phyloP scores from a whole-genome alignment of 306 rosid species.

The Cicer arietinum region DNA sequence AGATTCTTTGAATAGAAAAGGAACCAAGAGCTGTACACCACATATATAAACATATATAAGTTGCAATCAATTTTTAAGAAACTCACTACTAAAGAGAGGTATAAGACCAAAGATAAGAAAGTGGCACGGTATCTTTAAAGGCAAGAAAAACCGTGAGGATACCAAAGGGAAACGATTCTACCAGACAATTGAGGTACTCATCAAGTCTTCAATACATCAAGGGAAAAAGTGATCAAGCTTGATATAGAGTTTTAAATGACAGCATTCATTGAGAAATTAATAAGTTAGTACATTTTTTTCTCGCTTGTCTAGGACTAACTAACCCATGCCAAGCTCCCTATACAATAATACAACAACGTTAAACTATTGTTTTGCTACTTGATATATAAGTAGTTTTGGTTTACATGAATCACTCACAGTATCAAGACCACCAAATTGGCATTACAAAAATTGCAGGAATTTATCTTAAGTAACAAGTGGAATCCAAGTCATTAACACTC shows the following conservation, averaged over 20 bases:
- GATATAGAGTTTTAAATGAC: conserved; percentile 1
- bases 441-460: too few relatives aligned
- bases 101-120: conserved; percentile 19
- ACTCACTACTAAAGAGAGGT: neutral
- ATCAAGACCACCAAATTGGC: too few relatives aligned
- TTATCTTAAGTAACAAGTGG: too few relatives aligned
- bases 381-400: too few relatives aligned
- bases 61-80: conserved; percentile 7
- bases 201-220: neutral
- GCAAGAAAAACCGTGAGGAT: conserved; percentile 9
- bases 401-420: too few relatives aligned
- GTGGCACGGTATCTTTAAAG: neutral
- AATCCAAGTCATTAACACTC: neutral
- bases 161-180: conserved; percentile 5
- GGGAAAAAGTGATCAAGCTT: neutral
- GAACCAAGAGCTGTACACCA: conserved; percentile 6
- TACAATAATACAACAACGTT: too few relatives aligned
- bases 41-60: neutral
- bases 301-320: neutral
- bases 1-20: conserved; percentile 11
- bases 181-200: conserved; percentile 13
- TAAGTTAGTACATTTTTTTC: neutral
- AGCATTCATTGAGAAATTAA: neutral
- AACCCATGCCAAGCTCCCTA: too few relatives aligned
- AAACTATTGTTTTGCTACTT: too few relatives aligned